These are phyloP conservation scores for Macrolepiota fuliginosa DNA, from an alignment of 768 basidiomycete species.

Conservation along the genomic window DNA sequence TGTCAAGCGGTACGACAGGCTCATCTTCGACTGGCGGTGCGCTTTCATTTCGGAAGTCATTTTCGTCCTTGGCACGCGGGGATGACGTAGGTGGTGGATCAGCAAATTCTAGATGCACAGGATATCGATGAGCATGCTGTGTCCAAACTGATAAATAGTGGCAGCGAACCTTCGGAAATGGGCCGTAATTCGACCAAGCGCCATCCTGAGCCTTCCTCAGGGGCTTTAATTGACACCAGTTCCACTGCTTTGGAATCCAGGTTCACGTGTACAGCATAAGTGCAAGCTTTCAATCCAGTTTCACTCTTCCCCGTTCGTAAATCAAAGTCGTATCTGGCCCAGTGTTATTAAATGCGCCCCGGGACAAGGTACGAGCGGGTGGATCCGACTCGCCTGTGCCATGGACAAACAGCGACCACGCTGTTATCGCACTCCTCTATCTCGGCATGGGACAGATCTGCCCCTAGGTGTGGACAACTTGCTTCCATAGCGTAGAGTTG, in stretches of 20 bases:
- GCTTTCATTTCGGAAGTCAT: conserved; percentile 9
- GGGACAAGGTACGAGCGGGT: neutral
- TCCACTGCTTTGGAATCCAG: conserved; percentile 35
- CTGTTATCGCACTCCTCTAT: conserved; percentile 67
- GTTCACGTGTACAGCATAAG: conserved; percentile 57
- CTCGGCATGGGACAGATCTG: conserved; percentile 77
- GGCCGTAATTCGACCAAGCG: conserved; percentile 64
- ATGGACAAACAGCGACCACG: conserved; percentile 69
- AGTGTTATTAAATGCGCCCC: neutral
- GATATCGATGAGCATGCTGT: neutral
- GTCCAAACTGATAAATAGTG: neutral
- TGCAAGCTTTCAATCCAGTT: conserved; percentile 67
- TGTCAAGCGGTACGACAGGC: conserved; percentile 44
- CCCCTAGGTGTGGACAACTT: conserved; percentile 77
- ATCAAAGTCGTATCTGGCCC: conserved; percentile 68
- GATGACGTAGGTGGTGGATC: conserved; percentile 52
- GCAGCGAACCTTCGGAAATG: conserved; percentile 62
- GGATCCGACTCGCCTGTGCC: conserved; percentile 53
- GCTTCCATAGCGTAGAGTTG: conserved; percentile 82
- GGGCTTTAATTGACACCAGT: conserved; percentile 59
- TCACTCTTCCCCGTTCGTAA: conserved; percentile 68
- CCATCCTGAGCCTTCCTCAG: conserved; percentile 53
- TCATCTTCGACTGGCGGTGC: conserved; percentile 28
- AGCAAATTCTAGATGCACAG: conserved; percentile 49
- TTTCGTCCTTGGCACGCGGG: conserved; percentile 4